Conservation (phyloP, 345 rosid species). For the Microcos paniculata region DNA sequence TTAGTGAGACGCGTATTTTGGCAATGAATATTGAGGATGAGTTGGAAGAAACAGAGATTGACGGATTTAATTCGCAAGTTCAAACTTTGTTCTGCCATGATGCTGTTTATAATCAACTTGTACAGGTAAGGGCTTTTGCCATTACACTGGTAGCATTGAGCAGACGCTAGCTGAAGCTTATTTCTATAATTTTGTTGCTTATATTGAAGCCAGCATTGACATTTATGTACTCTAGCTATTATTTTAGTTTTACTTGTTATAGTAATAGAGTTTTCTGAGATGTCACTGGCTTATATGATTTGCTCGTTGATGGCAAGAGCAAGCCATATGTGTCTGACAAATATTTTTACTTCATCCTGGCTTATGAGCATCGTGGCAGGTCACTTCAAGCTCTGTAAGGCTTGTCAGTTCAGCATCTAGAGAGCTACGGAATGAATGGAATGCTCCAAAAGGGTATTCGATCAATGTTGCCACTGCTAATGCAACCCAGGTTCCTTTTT, state of each 20-base stretch:
- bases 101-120: slow-evolving; percentile 87
- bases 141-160: neutral
- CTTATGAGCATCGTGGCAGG: slow-evolving; percentile 43
- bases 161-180: neutral
- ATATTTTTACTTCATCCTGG: slow-evolving; percentile 10
- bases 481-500: slow-evolving; percentile 75
- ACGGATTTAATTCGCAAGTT: slow-evolving; percentile 81
- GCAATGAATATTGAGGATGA: slow-evolving; percentile 97
- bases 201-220: neutral
- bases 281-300: neutral
- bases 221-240: neutral
- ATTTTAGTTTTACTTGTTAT: neutral
- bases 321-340: neutral
- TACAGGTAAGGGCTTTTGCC: slow-evolving; percentile 53
- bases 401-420: slow-evolving; percentile 74
- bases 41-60: slow-evolving; percentile 96
- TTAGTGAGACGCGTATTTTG: slow-evolving; percentile 84
- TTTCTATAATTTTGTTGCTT: neutral
- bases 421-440: slow-evolving; percentile 74
- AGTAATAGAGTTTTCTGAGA: neutral
- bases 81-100: slow-evolving; percentile 96
- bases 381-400: slow-evolving; percentile 83
- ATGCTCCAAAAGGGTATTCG: slow-evolving; percentile 72
- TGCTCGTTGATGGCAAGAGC: neutral
- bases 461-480: slow-evolving; percentile 93